Conservation (phyloP, 73 alveolate species). For the Paramecium tetraurelia region DNA sequence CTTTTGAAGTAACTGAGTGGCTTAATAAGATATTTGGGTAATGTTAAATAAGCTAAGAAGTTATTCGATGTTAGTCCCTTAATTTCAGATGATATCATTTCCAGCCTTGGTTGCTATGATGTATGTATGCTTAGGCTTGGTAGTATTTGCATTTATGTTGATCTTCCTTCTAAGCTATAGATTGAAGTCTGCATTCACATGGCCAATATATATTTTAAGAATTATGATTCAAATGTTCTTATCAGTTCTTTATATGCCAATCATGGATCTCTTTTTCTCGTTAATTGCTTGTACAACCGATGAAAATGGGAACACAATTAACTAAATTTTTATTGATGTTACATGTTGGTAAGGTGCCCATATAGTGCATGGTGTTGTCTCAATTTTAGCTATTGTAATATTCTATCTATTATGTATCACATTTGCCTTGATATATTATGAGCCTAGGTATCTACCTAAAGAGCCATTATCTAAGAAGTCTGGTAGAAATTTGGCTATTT, state of each 20-base stretch:
- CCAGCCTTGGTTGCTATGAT: background rate
- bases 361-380: constrained; percentile 21
- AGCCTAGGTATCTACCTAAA: background rate
- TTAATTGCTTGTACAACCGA: background rate
- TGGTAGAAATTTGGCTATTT: background rate
- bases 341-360: background rate
- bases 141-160: background rate
- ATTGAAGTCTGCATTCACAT: background rate
- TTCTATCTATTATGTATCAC: background rate
- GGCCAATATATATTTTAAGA: background rate
- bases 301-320: background rate
- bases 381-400: background rate
- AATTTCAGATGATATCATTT: background rate
- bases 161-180: background rate
- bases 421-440: background rate
- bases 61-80: background rate
- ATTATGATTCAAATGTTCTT: background rate
- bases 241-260: background rate
- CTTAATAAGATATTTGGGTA: constrained; percentile 28
- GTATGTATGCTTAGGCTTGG: background rate
- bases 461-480: background rate
- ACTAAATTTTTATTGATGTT: background rate
- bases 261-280: background rate
- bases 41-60: background rate
- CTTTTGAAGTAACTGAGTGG: background rate